These are phyloP conservation scores for Diospyros lotus DNA, from an alignment of 148 eudicot genomes.

Conservation along the genomic window DNA sequence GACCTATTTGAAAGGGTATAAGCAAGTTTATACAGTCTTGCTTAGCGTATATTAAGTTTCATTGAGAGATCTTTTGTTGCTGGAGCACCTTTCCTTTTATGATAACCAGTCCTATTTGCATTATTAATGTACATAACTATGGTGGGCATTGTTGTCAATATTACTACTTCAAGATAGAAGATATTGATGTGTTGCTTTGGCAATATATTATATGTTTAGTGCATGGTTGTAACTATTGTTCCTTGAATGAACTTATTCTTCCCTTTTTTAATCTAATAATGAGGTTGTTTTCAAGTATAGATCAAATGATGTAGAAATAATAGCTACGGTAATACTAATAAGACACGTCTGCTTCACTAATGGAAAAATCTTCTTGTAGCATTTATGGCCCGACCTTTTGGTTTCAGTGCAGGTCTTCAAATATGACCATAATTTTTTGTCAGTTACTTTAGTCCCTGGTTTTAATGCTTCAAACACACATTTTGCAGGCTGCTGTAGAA, in stretches of 20 bases:
- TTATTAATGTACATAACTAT: too few species aligned
- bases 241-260: not conserved
- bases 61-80: not conserved
- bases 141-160: too few species aligned
- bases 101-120: too few species aligned
- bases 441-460: not conserved
- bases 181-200: not conserved
- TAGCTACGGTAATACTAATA: not conserved
- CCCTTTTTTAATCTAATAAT: not conserved
- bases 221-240: not conserved
- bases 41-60: not conserved
- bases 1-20: not conserved
- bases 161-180: too few species aligned
- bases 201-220: not conserved
- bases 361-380: too few species aligned
- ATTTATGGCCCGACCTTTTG: not conserved
- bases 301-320: not conserved
- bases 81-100: too few species aligned
- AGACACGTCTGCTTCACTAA: not conserved
- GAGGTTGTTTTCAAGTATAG: slow-evolving; percentile 2
- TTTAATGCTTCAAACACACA: slow-evolving; percentile 4
- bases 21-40: not conserved
- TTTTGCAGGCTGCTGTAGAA: not conserved
- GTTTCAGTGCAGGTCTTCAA: not conserved
- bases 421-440: not conserved